These are phyloP conservation scores for Colletotrichum sp. DNA, from an alignment of 2,329 filamentous ascomycete species.

Conservation along the genomic window DNA sequence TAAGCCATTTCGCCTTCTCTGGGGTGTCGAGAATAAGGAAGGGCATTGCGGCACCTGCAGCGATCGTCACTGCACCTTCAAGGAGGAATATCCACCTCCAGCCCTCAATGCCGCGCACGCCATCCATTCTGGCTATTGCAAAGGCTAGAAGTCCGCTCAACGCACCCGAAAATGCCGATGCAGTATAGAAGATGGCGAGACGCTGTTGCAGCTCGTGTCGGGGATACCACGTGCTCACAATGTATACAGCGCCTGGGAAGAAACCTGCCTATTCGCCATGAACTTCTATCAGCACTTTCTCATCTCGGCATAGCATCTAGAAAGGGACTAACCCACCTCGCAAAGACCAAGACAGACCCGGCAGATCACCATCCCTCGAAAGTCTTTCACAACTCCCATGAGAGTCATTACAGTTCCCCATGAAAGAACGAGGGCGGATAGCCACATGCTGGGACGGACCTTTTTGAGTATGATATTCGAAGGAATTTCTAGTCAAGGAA, in stretches of 20 bases:
- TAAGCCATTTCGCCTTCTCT: slow-evolving; percentile 33
- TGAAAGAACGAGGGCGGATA: slow-evolving; percentile 40
- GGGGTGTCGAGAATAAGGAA: slow-evolving; percentile 41
- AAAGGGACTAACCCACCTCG: background rate
- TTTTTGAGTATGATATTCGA: slow-evolving; percentile 70
- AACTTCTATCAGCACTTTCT: background rate
- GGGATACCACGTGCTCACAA: slow-evolving; percentile 33
- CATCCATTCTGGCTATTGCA: slow-evolving; percentile 53
- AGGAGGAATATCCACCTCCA: slow-evolving; percentile 61
- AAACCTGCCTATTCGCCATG: slow-evolving; percentile 22
- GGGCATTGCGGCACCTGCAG: slow-evolving; percentile 46
- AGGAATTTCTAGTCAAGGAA: slow-evolving; percentile 36
- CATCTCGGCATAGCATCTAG: background rate
- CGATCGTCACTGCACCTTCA: slow-evolving; percentile 28
- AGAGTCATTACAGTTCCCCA: slow-evolving; percentile 25
- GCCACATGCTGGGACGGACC: slow-evolving; percentile 46
- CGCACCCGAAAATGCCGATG: slow-evolving; percentile 47
- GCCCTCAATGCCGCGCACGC: slow-evolving; percentile 48
- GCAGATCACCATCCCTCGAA: slow-evolving; percentile 24
- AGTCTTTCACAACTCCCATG: slow-evolving; percentile 22
- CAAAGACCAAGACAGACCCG: background rate
- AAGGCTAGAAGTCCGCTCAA: slow-evolving; percentile 52
- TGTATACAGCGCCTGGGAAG: slow-evolving; percentile 34
- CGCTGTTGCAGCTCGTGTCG: slow-evolving; percentile 31
- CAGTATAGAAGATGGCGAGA: slow-evolving; percentile 38